phyloP scores from a whole-genome alignment of 1,139 yeast genomes.

The Debaryomyces sp. region DNA sequence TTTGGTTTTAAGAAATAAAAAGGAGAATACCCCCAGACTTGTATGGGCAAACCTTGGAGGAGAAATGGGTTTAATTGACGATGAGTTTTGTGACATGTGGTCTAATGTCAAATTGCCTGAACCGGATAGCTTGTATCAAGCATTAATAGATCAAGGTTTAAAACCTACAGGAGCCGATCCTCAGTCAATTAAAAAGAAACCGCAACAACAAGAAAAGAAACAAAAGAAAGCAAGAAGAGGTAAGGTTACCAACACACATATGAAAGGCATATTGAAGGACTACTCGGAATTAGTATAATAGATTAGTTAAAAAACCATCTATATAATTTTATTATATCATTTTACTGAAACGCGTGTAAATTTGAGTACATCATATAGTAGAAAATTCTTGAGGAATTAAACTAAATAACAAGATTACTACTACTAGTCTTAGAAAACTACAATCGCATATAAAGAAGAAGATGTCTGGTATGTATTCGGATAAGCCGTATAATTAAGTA shows the following conservation, averaged over 20 bases:
- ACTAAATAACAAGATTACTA: background rate
- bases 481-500: slow-evolving; percentile 11
- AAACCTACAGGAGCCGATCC: slow-evolving; percentile 98
- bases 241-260: slow-evolving; percentile 92
- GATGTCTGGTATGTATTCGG: slow-evolving; percentile 18
- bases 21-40: slow-evolving; percentile 86
- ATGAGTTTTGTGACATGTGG: slow-evolving; percentile 88
- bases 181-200: slow-evolving; percentile 72
- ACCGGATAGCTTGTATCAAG: slow-evolving; percentile 72
- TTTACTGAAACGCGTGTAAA: slow-evolving; percentile 9
- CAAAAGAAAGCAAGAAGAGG: slow-evolving; percentile 93
- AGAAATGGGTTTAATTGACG: slow-evolving; percentile 71
- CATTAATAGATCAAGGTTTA: slow-evolving; percentile 78
- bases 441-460: background rate
- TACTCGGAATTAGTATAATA: slow-evolving; percentile 51
- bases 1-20: slow-evolving; percentile 83
- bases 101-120: slow-evolving; percentile 75
- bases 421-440: background rate
- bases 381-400: slow-evolving; percentile 4
- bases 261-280: slow-evolving; percentile 93
- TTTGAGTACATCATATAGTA: slow-evolving; percentile 5
- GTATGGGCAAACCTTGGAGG: slow-evolving; percentile 91
- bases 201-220: slow-evolving; percentile 65
- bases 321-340: slow-evolving; percentile 2
- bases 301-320: slow-evolving; percentile 2